Evolutionary conservation across 2,329 filamentous ascomycete genomes (phyloP).

Genomic region (Colletotrichum phormii): DNA sequence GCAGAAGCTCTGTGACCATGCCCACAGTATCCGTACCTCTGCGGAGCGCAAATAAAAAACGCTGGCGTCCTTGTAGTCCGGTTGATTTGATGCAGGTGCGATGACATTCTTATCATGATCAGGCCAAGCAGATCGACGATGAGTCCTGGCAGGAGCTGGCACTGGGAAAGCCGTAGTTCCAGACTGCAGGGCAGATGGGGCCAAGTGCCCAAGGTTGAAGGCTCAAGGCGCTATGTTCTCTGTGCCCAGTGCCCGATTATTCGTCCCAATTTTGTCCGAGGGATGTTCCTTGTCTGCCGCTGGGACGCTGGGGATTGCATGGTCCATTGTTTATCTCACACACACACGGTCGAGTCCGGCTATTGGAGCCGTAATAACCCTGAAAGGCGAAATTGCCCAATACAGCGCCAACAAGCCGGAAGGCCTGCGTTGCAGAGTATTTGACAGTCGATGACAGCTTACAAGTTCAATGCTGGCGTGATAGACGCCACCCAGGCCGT

Average conservation of each 20-base stretch:
- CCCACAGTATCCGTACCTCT: neutral
- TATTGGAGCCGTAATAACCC: conserved; percentile 1
- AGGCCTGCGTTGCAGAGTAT: neutral
- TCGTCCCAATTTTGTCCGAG: conserved; percentile 1
- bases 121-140: neutral
- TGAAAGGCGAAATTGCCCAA: neutral
- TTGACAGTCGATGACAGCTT: neutral
- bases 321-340: conserved; percentile 24
- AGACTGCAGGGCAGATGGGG: neutral
- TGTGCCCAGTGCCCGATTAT: neutral
- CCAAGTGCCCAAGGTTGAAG: neutral
- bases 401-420: neutral
- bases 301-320: conserved; percentile 20
- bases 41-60: neutral
- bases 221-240: neutral
- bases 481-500: too few relatives aligned
- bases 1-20: neutral
- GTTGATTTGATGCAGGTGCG: neutral
- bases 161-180: neutral
- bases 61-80: neutral
- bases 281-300: conserved; percentile 23
- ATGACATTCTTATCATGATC: neutral
- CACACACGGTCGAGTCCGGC: neutral
- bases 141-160: neutral
- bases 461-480: neutral